phyloP scores from a whole-genome alignment of 2,329 filamentous ascomycete genomes.

The Xylogone sp. region DNA sequence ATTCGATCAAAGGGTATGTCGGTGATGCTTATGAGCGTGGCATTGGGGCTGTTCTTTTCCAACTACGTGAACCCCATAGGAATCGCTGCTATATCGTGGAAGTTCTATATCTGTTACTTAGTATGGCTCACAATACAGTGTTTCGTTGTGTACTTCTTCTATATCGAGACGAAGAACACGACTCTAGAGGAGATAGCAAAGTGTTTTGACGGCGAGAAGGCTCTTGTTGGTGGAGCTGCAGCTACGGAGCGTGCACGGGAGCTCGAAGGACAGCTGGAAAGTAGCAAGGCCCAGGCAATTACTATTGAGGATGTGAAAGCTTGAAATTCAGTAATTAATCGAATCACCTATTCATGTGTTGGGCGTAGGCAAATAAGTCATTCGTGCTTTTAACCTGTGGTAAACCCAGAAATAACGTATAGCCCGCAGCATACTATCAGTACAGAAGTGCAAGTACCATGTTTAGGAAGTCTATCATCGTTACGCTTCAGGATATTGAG shows the following conservation, averaged over 20 bases:
- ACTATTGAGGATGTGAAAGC: too few species aligned
- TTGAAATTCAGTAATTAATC: too few species aligned
- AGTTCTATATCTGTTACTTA: slow-evolving; percentile 39
- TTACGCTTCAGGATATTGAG: too few species aligned
- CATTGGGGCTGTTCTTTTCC: slow-evolving; percentile 32
- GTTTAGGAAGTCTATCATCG: too few species aligned
- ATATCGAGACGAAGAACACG: slow-evolving; percentile 38
- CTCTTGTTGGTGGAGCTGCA: slow-evolving; percentile 22
- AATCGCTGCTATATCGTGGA: slow-evolving; percentile 32
- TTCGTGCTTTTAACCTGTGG: too few species aligned
- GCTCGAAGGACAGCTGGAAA: too few species aligned
- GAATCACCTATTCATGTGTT: too few species aligned
- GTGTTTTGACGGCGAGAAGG: slow-evolving; percentile 39
- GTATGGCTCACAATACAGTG: slow-evolving; percentile 26
- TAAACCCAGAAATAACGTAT: too few species aligned
- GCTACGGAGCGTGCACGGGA: slow-evolving; percentile 19
- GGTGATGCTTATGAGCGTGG: slow-evolving; percentile 27
- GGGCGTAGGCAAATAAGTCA: too few species aligned
- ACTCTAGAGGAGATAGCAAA: slow-evolving; percentile 42
- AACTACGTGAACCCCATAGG: slow-evolving; percentile 62
- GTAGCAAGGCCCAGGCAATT: too few species aligned
- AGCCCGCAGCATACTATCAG: too few species aligned
- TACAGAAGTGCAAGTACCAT: too few species aligned
- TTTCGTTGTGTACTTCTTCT: slow-evolving; percentile 27
- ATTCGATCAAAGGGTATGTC: slow-evolving; percentile 35